A percentile compares a stretch with the other conserved stretches of the same genome.
phyloP scores from a whole-genome alignment of 345 rosid genomes.

The Arabidopsis thaliana region DNA sequence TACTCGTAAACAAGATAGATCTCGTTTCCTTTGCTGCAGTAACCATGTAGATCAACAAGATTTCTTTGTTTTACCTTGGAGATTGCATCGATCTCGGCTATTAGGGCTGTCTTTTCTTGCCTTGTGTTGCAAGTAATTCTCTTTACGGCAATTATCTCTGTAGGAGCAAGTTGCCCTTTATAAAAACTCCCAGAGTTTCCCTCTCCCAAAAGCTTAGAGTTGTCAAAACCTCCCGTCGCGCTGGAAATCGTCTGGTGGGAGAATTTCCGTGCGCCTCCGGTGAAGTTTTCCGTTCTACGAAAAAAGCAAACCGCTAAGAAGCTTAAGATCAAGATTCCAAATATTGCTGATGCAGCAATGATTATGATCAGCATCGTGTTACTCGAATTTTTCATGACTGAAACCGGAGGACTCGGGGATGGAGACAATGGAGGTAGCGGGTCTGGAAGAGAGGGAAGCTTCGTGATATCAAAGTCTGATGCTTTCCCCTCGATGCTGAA shows the following conservation, averaged over 20 bases:
- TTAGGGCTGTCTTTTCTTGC: constrained; percentile 30
- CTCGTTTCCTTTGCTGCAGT: constrained; percentile 51
- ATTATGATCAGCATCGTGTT: constrained; percentile 24
- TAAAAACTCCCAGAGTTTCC: constrained; percentile 34
- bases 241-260: constrained; percentile 33
- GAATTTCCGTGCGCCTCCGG: constrained; percentile 25
- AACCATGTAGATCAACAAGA: constrained; percentile 54
- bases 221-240: constrained; percentile 31
- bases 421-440: constrained; percentile 7
- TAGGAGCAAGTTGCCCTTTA: constrained; percentile 34
- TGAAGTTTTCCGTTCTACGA: constrained; percentile 2
- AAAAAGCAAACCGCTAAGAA: neutral
- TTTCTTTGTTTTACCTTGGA: constrained; percentile 50
- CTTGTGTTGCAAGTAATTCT: constrained; percentile 35
- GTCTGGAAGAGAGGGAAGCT: constrained; percentile 60
- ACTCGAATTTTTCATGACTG: neutral
- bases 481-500: constrained; percentile 55
- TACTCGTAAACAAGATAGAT: constrained; percentile 55
- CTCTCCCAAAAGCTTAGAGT: constrained; percentile 32
- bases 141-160: constrained; percentile 35
- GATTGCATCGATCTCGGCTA: constrained; percentile 16
- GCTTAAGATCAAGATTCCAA: constrained; percentile 2
- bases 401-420: constrained; percentile 8
- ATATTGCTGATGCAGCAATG: neutral
- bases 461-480: constrained; percentile 49